Evolutionary conservation across 139 green algal species (phyloP).

Genomic region (Closterium sp.): DNA sequence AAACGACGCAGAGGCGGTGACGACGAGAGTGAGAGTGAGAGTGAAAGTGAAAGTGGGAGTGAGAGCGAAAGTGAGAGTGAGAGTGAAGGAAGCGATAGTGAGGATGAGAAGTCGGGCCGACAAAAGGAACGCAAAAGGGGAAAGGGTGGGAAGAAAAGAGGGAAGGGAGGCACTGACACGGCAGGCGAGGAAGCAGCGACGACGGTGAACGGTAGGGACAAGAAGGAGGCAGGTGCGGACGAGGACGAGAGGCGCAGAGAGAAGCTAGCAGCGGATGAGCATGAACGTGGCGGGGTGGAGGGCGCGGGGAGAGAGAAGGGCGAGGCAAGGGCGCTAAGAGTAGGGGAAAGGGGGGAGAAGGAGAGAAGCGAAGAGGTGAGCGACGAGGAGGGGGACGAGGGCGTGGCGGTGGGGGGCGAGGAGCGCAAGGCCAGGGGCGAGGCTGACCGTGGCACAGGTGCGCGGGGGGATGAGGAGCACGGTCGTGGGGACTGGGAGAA

Average conservation of each 20-base stretch:
- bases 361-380: neutral
- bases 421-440: neutral
- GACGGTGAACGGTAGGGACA: neutral
- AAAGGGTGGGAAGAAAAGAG: neutral
- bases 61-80: neutral
- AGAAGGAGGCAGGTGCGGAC: constrained; percentile 1
- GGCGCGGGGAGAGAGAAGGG: neutral
- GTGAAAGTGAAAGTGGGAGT: neutral
- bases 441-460: too few species aligned
- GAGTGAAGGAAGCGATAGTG: neutral
- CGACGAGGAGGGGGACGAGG: constrained; percentile 1
- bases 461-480: neutral
- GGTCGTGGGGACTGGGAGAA: neutral
- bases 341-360: neutral
- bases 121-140: constrained; percentile 14
- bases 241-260: neutral
- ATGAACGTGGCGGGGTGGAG: neutral
- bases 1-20: neutral
- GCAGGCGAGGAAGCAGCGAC: neutral
- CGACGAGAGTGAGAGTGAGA: neutral
- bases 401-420: neutral
- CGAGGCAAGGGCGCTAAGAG: neutral
- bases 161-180: neutral
- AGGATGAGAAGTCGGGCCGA: constrained; percentile 10
- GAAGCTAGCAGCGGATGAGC: neutral